phyloP scores from a whole-genome alignment of 306 rosid genomes.

The Trichosanthes cucumerina region DNA sequence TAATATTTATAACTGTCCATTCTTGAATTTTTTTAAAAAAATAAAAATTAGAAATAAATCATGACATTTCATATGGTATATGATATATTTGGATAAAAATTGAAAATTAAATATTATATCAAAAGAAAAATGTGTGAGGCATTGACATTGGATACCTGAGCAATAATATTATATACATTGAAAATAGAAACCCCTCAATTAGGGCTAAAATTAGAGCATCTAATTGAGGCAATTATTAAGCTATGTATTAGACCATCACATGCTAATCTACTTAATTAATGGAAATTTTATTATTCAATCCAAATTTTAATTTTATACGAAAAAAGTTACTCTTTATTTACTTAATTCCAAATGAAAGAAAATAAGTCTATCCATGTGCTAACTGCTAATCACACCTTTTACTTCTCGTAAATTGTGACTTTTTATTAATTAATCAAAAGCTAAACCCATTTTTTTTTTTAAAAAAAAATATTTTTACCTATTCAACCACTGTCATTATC shows the following conservation, averaged over 20 bases:
- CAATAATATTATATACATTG: background rate
- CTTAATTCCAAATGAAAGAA: background rate
- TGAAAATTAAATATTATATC: background rate
- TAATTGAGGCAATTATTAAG: constrained; percentile 5
- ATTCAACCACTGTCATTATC: background rate
- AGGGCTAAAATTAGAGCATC: background rate
- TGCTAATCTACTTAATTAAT: constrained; percentile 6
- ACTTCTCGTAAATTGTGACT: background rate
- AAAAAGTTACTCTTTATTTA: background rate
- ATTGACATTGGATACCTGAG: background rate
- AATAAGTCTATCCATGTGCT: background rate
- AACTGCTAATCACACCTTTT: background rate
- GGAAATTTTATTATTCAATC: background rate
- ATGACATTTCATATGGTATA: background rate
- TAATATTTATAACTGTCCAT: background rate
- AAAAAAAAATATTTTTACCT: background rate
- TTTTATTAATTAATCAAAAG: background rate
- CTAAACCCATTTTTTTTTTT: background rate
- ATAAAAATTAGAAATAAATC: background rate
- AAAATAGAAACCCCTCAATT: background rate
- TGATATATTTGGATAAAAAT: background rate
- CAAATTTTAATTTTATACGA: background rate
- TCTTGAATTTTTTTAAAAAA: background rate
- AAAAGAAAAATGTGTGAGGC: background rate
- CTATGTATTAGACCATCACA: constrained; percentile 12